Conservation (phyloP, 805 yeast genomes). For the Maudiozyma bulderi region DNA sequence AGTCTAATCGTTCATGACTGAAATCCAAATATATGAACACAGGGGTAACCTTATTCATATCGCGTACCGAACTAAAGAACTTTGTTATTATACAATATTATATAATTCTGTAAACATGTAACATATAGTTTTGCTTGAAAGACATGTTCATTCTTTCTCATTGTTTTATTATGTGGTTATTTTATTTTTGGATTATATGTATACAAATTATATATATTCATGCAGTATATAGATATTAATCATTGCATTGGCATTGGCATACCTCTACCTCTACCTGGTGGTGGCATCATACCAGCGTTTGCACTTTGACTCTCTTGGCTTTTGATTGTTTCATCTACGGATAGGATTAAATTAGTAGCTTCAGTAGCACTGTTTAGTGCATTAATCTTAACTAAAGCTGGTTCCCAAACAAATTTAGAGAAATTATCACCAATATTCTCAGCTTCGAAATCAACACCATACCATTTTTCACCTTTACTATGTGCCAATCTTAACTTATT, state of each 20-base stretch:
- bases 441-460: slow-evolving; percentile 82
- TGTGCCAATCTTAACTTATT: slow-evolving; percentile 88
- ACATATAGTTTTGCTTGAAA: no score
- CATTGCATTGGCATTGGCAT: slow-evolving; percentile 37
- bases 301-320: slow-evolving; percentile 55
- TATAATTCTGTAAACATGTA: no score
- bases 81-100: no score
- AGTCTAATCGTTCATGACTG: no score
- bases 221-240: neutral
- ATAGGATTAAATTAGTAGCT: slow-evolving; percentile 84
- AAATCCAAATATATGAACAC: no score
- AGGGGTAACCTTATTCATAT: no score
- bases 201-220: neutral
- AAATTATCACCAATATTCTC: slow-evolving; percentile 79
- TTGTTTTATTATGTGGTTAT: neutral
- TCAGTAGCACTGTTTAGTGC: slow-evolving; percentile 95
- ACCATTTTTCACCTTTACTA: slow-evolving; percentile 86
- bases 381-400: slow-evolving; percentile 84
- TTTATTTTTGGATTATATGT: neutral
- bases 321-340: slow-evolving; percentile 91
- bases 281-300: slow-evolving; percentile 40
- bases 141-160: no score
- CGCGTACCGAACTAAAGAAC: no score
- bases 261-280: slow-evolving; percentile 63
- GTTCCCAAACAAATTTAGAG: slow-evolving; percentile 92